A percentile compares a stretch with the other conserved stretches of the same genome.
phyloP scores from a whole-genome alignment of 106 monocot species.

The Dendrobium catenatum region DNA sequence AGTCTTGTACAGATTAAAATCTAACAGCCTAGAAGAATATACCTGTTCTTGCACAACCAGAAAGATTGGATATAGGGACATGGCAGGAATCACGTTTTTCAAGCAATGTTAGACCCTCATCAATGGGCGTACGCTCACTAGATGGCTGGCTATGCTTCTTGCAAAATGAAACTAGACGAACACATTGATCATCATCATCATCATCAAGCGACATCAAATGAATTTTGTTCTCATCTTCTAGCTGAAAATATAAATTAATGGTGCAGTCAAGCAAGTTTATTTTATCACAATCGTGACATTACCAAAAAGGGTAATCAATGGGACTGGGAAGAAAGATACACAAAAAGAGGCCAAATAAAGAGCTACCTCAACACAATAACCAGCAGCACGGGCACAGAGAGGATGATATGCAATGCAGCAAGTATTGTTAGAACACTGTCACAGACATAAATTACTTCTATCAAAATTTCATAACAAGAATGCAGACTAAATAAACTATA shows the following conservation, averaged over 20 bases:
- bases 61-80: slow-evolving; percentile 43
- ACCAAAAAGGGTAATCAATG: background rate
- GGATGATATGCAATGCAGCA: slow-evolving; percentile 96
- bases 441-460: slow-evolving; percentile 6
- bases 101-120: slow-evolving; percentile 24
- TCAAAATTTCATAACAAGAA: background rate
- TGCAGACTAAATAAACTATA: background rate
- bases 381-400: slow-evolving; percentile 99
- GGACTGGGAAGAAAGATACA: background rate
- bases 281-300: background rate
- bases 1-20: background rate
- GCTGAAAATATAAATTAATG: slow-evolving; percentile 35
- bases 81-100: slow-evolving; percentile 26
- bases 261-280: background rate
- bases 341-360: slow-evolving; percentile 3
- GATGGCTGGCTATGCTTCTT: slow-evolving; percentile 84
- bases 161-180: slow-evolving; percentile 88
- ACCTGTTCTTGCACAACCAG: slow-evolving; percentile 94
- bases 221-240: slow-evolving; percentile 76
- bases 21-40: background rate
- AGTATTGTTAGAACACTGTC: slow-evolving; percentile 78
- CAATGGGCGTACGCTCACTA: slow-evolving; percentile 35
- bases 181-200: slow-evolving; percentile 76
- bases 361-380: slow-evolving; percentile 89
- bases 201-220: slow-evolving; percentile 82